Conservation (phyloP, 306 rosid species). For the Dalbergia cochinchinensis region DNA sequence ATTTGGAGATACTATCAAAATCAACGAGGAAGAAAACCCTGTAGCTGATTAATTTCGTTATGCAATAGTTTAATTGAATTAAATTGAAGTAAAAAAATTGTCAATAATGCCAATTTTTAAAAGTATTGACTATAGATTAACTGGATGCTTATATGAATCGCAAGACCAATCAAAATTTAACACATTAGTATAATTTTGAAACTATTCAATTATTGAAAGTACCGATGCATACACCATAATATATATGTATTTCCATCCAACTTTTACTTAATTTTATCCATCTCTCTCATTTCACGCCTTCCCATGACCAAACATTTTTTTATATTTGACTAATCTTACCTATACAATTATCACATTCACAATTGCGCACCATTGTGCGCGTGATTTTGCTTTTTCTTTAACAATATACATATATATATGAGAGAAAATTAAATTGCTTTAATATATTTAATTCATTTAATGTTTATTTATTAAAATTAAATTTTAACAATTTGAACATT, state of each 20-base stretch:
- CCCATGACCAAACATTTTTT: conserved; percentile 29
- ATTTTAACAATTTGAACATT: too few relatives aligned
- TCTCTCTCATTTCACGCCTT: neutral
- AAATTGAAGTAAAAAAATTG: too few relatives aligned
- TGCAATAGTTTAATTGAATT: neutral
- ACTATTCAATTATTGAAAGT: too few relatives aligned
- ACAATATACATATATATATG: neutral
- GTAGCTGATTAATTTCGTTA: neutral
- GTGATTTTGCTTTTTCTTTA: conserved; percentile 31
- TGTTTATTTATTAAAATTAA: too few relatives aligned
- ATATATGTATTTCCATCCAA: neutral
- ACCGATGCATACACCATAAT: too few relatives aligned
- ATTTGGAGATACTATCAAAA: neutral
- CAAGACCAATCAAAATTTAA: too few relatives aligned
- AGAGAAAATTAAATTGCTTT: too few relatives aligned
- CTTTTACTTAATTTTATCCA: conserved; percentile 13
- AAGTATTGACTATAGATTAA: too few relatives aligned
- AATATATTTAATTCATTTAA: too few relatives aligned
- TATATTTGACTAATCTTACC: conserved; percentile 34
- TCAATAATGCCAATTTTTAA: too few relatives aligned
- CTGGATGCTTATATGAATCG: too few relatives aligned
- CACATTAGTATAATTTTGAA: too few relatives aligned
- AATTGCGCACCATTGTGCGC: conserved; percentile 29
- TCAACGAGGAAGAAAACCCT: neutral
- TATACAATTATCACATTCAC: conserved; percentile 43